These are phyloP conservation scores for Malus hybrid DNA, from an alignment of 331 rosid genomes.

Conservation along the genomic window DNA sequence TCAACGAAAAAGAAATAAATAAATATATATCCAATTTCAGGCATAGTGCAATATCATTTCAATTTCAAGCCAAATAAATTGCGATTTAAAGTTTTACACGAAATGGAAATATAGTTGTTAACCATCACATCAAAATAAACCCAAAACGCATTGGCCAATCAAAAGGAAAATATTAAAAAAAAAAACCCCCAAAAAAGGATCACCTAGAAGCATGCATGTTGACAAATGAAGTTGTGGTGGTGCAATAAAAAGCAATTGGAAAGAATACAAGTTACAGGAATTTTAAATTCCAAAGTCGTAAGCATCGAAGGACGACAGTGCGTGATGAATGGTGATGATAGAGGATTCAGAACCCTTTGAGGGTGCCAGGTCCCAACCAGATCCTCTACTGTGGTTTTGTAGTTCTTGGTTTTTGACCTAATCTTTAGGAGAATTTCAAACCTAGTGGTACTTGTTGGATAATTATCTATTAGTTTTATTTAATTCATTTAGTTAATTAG, in stretches of 20 bases:
- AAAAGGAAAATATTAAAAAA: too few relatives aligned
- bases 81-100: background rate
- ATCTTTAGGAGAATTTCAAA: background rate
- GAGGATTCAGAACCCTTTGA: background rate
- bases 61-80: too few relatives aligned
- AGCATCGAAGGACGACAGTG: constrained; percentile 15
- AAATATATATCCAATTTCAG: too few relatives aligned
- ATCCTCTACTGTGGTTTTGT: background rate
- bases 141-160: background rate
- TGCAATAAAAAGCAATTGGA: background rate
- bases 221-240: background rate
- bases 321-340: background rate
- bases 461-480: too few relatives aligned
- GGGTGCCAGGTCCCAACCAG: constrained; percentile 7
- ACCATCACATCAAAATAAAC: constrained; percentile 14
- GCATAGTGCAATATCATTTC: too few relatives aligned
- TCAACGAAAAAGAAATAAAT: too few relatives aligned
- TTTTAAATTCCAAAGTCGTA: background rate
- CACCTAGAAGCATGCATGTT: background rate
- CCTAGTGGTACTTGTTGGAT: too few relatives aligned
- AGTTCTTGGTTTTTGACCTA: background rate
- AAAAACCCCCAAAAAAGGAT: background rate
- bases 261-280: background rate
- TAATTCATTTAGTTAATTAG: too few relatives aligned
- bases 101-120: constrained; percentile 3